phyloP scores from a whole-genome alignment of 495 filamentous ascomycete species.

The Podospora appendiculata region DNA sequence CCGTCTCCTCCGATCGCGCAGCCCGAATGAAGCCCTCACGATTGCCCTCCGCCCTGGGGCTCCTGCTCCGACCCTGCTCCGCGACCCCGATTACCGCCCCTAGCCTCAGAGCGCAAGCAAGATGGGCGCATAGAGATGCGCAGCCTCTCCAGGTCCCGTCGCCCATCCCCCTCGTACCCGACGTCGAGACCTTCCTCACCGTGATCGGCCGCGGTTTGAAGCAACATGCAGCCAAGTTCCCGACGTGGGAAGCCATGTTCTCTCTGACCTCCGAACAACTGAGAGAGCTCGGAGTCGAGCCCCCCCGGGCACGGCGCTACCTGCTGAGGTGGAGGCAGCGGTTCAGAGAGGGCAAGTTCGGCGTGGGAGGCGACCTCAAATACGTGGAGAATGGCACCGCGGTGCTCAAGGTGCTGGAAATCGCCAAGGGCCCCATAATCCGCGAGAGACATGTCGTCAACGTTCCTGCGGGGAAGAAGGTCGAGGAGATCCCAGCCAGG shows the following conservation, averaged over 20 bases:
- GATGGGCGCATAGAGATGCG: slow-evolving; percentile 23
- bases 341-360: slow-evolving; percentile 67
- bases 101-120: slow-evolving; percentile 20
- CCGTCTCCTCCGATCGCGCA: background rate
- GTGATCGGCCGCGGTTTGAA: slow-evolving; percentile 82
- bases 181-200: slow-evolving; percentile 79
- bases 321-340: slow-evolving; percentile 79
- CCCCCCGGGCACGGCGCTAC: slow-evolving; percentile 71
- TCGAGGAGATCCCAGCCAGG: slow-evolving; percentile 33
- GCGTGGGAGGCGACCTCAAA: slow-evolving; percentile 69
- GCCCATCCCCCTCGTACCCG: slow-evolving; percentile 78
- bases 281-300: slow-evolving; percentile 76
- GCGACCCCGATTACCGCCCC: slow-evolving; percentile 6
- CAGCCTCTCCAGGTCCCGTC: slow-evolving; percentile 48
- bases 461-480: slow-evolving; percentile 46
- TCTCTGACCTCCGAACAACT: slow-evolving; percentile 66
- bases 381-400: slow-evolving; percentile 67
- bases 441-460: slow-evolving; percentile 54
- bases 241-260: slow-evolving; percentile 86
- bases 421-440: slow-evolving; percentile 25
- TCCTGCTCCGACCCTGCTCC: slow-evolving; percentile 21
- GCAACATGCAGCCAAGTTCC: slow-evolving; percentile 73
- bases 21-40: slow-evolving; percentile 23
- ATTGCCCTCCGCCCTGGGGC: slow-evolving; percentile 21
- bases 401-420: slow-evolving; percentile 59